Percentiles rank a stretch among this genome's conserved stretches.
phyloP scores from a whole-genome alignment of 768 basidiomycete species.

The Pleurotus cornucopiae region DNA sequence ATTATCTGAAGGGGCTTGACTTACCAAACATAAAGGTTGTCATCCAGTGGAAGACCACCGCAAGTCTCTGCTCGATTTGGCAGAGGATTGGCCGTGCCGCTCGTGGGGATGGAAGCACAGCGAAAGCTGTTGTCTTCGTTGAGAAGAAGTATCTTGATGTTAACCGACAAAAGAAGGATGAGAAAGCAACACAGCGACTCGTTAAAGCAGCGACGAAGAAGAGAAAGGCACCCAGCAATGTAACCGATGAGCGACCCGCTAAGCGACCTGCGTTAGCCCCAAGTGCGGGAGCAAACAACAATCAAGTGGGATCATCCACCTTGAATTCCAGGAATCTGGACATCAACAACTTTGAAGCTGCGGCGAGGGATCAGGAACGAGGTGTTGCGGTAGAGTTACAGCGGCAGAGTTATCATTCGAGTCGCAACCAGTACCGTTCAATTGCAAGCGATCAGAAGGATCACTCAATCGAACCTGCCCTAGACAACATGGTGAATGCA shows the following conservation, averaged over 20 bases:
- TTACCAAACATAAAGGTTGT: constrained; percentile 27
- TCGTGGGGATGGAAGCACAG: constrained; percentile 10
- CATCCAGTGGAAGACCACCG: constrained; percentile 26
- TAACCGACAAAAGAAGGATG: constrained; percentile 13
- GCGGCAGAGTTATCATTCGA: background rate
- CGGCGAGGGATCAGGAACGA: background rate
- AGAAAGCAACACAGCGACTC: background rate
- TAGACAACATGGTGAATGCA: constrained; percentile 26
- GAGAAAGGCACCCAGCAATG: background rate
- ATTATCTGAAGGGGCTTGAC: constrained; percentile 28
- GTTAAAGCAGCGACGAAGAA: background rate
- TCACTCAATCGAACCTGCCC: constrained; percentile 12
- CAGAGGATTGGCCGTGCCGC: constrained; percentile 29
- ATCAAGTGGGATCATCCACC: constrained; percentile 1
- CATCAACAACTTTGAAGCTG: background rate
- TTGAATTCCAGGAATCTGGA: background rate
- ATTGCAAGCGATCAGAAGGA: background rate
- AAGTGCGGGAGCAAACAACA: background rate
- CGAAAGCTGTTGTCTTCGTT: constrained; percentile 20
- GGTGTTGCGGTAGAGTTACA: background rate
- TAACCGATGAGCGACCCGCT: background rate
- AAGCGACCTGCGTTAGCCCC: background rate
- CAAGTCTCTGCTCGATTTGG: constrained; percentile 22
- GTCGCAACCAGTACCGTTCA: constrained; percentile 3
- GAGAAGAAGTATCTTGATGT: constrained; percentile 24